Evolutionary conservation across 169 alveolate species (phyloP), one percentile per base, ranked within the genome.

Genomic region (Plasmodium billcollinsi): DNA sequence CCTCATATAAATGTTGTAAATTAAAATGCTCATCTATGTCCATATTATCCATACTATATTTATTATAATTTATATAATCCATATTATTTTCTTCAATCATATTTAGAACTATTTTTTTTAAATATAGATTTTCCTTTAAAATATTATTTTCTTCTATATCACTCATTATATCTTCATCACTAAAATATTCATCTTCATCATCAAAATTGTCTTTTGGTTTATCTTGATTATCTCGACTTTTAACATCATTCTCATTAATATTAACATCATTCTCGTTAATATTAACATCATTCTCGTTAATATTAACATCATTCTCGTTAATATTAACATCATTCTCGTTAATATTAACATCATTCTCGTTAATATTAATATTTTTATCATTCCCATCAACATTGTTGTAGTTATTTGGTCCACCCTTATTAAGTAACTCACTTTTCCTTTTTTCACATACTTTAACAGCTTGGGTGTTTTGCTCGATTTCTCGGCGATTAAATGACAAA

Each of bases 81-180:
- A 18, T 43, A 61, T 74, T 74, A 61, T 74, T 74, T 74, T 74
- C 88, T 5, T 61, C 29, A 39, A 74, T 74, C 71, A 74, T 21
- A 47, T 74, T 74, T 18, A 8, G 47, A 45, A 74, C 39, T 45
- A 74, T 67, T 45, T 50, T 29, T 20, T 67, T 61, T 50, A 74
- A 59, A 66, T 74, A 74, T 47, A 33, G 2, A 33, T 52, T 74
- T 61, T 74, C 88, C 73, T 26, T 74, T 8, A 74, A 52, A 9
- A 74, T 14, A 7, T 66, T 56, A 12, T 61, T 61, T 59, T 74
- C 88, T 39, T 74, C 88, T 15, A 61, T 59, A 50, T 74, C 88
- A 50, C 88, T 74, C 73, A 61, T 14, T 39, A 50, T 62, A 67
- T 61, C 88, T 21, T 74, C 73, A 4, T 61, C 88, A 52, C 88